A percentile compares a stretch with the other conserved stretches of the same genome.
Conservation (phyloP, 2,329 filamentous ascomycete species). For the Colletotrichum truncatum region DNA sequence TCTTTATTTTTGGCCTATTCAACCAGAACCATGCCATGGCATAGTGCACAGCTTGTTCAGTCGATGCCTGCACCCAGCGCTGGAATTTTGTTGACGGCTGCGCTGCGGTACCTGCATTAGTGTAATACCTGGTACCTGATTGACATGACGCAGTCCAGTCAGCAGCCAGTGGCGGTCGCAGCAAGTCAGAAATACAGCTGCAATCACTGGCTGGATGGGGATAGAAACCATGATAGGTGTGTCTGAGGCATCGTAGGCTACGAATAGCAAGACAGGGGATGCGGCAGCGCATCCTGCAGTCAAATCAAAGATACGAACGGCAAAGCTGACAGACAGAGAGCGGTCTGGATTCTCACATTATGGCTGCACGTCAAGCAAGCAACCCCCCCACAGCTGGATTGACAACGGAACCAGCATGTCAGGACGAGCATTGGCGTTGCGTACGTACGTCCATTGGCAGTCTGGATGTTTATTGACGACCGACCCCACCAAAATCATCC, state of each 20-base stretch:
- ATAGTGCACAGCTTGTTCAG: background rate
- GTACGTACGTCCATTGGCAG: slow-evolving; percentile 11
- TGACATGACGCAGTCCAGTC: slow-evolving; percentile 16
- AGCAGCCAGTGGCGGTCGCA: slow-evolving; percentile 18
- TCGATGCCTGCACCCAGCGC: background rate
- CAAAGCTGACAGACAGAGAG: background rate
- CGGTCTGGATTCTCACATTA: slow-evolving; percentile 21
- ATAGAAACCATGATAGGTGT: background rate
- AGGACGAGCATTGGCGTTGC: slow-evolving; percentile 14
- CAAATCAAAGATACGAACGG: slow-evolving; percentile 18
- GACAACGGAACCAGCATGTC: background rate
- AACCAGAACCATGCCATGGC: background rate
- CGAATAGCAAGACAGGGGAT: background rate
- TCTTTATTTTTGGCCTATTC: slow-evolving; percentile 19
- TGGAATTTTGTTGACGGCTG: background rate
- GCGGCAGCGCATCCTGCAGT: slow-evolving; percentile 6
- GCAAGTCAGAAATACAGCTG: slow-evolving; percentile 5
- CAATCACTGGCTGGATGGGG: slow-evolving; percentile 3
- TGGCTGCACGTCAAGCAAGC: slow-evolving; percentile 20
- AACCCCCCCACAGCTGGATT: background rate
- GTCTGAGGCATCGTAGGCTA: background rate
- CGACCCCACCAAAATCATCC: slow-evolving; percentile 12
- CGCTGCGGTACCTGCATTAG: slow-evolving; percentile 27
- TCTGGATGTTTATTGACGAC: background rate
- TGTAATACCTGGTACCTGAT: slow-evolving; percentile 13